A percentile compares a stretch with the other conserved stretches of the same genome.
Conservation (phyloP, 2,329 filamentous ascomycete genomes). For the Lachnellula hyalina region DNA sequence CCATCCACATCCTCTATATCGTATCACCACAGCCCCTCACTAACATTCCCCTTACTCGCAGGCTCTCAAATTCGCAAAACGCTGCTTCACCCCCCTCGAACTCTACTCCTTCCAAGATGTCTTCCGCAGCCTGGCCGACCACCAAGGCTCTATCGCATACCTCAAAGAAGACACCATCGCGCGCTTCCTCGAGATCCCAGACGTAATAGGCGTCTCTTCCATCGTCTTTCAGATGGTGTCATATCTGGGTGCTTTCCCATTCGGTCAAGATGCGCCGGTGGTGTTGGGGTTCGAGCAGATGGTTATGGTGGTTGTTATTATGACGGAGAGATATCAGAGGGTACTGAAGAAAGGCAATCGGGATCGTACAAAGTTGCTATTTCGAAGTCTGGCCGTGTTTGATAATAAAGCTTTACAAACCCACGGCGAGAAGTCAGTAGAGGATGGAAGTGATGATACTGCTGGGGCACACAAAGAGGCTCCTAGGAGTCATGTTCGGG, state of each 20-base stretch:
- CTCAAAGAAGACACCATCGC: slow-evolving; percentile 66
- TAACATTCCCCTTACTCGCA: slow-evolving; percentile 28
- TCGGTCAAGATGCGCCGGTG: slow-evolving; percentile 63
- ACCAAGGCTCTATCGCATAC: slow-evolving; percentile 56
- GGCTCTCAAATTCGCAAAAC: slow-evolving; percentile 60
- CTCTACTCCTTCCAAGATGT: slow-evolving; percentile 69
- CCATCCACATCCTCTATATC: neutral
- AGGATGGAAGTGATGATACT: slow-evolving; percentile 31
- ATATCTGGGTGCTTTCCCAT: slow-evolving; percentile 69
- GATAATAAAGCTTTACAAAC: slow-evolving; percentile 46
- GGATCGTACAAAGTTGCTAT: slow-evolving; percentile 60
- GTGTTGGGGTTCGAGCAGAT: slow-evolving; percentile 65
- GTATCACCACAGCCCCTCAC: neutral
- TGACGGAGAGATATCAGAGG: slow-evolving; percentile 63
- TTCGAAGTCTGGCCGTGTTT: slow-evolving; percentile 66
- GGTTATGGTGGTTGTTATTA: slow-evolving; percentile 66
- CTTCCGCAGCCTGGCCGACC: slow-evolving; percentile 64
- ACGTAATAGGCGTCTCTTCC: slow-evolving; percentile 60
- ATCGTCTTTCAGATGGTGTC: slow-evolving; percentile 68
- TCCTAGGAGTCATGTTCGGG: slow-evolving; percentile 17
- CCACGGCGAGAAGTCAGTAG: slow-evolving; percentile 18
- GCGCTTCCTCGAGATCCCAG: slow-evolving; percentile 68
- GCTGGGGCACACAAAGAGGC: slow-evolving; percentile 36
- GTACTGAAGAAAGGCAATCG: slow-evolving; percentile 54
- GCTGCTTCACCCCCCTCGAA: slow-evolving; percentile 67